These are phyloP conservation scores for Takashimella tepidaria DNA, from an alignment of 1,284 basidiomycete genomes.

Conservation along the genomic window DNA sequence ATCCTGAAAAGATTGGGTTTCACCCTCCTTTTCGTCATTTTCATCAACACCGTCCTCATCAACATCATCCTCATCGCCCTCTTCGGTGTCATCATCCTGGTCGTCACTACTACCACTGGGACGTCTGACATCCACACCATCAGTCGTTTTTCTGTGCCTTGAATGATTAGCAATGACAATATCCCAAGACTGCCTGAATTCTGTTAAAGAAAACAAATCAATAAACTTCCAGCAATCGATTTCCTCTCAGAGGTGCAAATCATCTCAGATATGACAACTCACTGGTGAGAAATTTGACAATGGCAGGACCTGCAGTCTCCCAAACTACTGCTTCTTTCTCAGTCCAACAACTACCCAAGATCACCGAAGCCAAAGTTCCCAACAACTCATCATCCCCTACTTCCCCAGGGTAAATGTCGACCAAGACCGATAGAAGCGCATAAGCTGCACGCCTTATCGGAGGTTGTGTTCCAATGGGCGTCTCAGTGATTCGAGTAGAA, in stretches of 20 bases:
- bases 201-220: conserved; percentile 45
- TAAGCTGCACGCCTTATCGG: conserved; percentile 42
- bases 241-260: too few species aligned
- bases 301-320: conserved; percentile 61
- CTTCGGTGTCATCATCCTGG: not conserved
- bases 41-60: conserved; percentile 27
- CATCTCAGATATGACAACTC: conserved; percentile 29
- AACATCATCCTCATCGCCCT: conserved; percentile 19
- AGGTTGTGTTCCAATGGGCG: conserved; percentile 26
- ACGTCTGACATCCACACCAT: not conserved
- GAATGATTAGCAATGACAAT: conserved; percentile 30
- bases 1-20: conserved; percentile 8
- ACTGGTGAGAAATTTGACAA: conserved; percentile 69
- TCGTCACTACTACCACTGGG: conserved; percentile 1
- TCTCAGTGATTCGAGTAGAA: not conserved
- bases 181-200: conserved; percentile 61
- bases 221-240: not conserved
- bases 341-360: conserved; percentile 69
- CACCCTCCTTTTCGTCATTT: conserved; percentile 47
- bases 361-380: conserved; percentile 54
- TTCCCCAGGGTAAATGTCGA: conserved; percentile 27
- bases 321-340: conserved; percentile 67
- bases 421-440: conserved; percentile 25
- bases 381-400: conserved; percentile 27
- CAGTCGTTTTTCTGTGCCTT: not conserved